Evolutionary conservation across 2,329 filamentous ascomycete species (phyloP).

Genomic region (Calonectria pseudoreteaudii): DNA sequence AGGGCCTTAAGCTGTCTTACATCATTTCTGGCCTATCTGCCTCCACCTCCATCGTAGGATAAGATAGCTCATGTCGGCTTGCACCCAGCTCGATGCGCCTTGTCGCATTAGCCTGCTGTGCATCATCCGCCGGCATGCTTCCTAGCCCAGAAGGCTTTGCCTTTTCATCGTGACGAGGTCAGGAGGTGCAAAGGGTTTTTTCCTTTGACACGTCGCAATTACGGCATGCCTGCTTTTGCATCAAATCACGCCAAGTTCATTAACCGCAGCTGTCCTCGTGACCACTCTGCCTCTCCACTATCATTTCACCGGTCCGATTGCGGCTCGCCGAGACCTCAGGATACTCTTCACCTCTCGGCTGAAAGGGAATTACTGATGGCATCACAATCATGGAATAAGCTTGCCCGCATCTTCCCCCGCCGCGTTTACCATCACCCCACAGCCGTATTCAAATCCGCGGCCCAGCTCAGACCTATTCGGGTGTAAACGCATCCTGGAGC

Average conservation of each 20-base stretch:
- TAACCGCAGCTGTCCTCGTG: background rate
- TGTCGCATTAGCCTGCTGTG: constrained; percentile 2
- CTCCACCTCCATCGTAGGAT: background rate
- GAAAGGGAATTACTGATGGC: background rate
- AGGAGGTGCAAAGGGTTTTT: background rate
- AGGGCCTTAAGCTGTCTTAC: background rate
- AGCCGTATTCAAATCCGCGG: background rate
- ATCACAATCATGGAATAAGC: background rate
- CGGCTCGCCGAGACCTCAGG: constrained; percentile 17
- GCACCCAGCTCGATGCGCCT: background rate
- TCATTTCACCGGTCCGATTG: constrained; percentile 12
- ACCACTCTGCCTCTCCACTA: background rate
- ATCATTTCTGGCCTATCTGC: background rate
- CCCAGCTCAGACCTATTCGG: background rate
- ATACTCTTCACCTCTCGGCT: background rate
- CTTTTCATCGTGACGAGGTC: background rate
- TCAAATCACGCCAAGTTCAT: constrained; percentile 17
- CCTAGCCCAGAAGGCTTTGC: background rate
- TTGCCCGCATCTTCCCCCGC: background rate
- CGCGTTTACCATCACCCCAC: constrained; percentile 19
- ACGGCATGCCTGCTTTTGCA: constrained; percentile 14
- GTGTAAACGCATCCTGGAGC: background rate
- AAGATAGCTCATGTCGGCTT: background rate
- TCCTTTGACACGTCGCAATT: background rate
- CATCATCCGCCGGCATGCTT: background rate